phyloP scores from a whole-genome alignment of 331 rosid species.

The Malus hybrid region DNA sequence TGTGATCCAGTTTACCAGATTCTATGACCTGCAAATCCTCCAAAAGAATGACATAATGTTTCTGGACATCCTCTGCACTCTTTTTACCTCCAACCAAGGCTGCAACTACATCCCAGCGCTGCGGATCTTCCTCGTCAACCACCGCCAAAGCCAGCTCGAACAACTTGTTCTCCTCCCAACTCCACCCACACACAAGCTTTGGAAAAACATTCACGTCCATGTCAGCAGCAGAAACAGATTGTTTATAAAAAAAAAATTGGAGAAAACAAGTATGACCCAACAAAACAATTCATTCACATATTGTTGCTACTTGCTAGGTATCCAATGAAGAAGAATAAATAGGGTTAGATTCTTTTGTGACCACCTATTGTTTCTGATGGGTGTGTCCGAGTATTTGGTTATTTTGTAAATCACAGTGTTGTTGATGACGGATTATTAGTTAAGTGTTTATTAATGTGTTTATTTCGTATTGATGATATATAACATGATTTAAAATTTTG shows the following conservation, averaged over 20 bases:
- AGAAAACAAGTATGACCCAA: background rate
- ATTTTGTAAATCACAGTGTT: too few species aligned
- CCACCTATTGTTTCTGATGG: background rate
- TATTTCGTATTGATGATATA: too few species aligned
- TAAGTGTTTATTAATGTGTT: too few species aligned
- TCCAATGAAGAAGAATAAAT: background rate
- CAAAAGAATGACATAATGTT: slow-evolving; percentile 54
- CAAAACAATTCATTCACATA: background rate
- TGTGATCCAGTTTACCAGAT: slow-evolving; percentile 54
- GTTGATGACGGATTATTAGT: too few species aligned
- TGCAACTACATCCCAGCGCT: slow-evolving; percentile 60
- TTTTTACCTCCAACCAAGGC: slow-evolving; percentile 63
- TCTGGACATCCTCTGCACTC: slow-evolving; percentile 58
- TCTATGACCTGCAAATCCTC: slow-evolving; percentile 68
- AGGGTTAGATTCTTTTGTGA: slow-evolving; percentile 6
- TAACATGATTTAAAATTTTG: too few species aligned
- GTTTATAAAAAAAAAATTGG: background rate
- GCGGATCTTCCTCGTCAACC: slow-evolving; percentile 63
- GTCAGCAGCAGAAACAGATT: background rate
- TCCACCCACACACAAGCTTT: slow-evolving; percentile 47
- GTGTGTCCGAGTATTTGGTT: background rate
- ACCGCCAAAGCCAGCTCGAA: slow-evolving; percentile 71
- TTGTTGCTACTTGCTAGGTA: too few species aligned
- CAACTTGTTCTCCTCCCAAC: slow-evolving; percentile 83
- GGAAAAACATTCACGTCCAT: slow-evolving; percentile 33